Evolutionary conservation across 108 stramenopile species (phyloP), one percentile per base, ranked within the genome.

Genomic region (Skeletonema tropicum): DNA sequence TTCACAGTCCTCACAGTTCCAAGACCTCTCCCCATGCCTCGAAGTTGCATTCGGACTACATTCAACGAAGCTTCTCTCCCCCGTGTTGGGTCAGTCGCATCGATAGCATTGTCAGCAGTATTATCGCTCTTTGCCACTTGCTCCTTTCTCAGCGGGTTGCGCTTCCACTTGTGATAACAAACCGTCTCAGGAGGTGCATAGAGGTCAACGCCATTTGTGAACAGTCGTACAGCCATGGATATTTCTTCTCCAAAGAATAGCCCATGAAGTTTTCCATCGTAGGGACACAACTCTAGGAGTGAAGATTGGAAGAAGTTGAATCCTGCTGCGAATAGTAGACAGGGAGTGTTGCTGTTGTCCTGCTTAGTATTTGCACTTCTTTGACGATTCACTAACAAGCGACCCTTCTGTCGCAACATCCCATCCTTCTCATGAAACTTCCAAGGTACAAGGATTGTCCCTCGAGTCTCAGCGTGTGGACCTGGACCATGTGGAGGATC

Each of bases 181-280:
- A 94, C 94, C 8, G 81, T 79, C 74, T 88, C 69, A 4, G 75
- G 73, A 23, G 94, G 94, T 14, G 94, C 87, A 66, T 80, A 96
- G 13, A 91, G 82, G 57, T 94, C 89, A 79, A 84, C 92, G 0
- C 94, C 94, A 65, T 87, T 80, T 4, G 91, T 92, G 45, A 67
- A 94, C 9, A 96, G 74, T 33, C 94, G 79, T 23, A 93, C 86
- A 23, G 96, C 94, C 90, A 93, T 89, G 60, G 82, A 80, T 23
- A 90, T 58, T 78, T 97, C 96, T 77, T 97, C 96, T 30, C 96
- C 96, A 70, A 97, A 96, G 77, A 97, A 97, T 3, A 95, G 46
- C 36, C 89, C 80, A 49, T 82, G 90, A 41, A 93, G 63, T 55
- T 60, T 69, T 8, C 70, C 72, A 77, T 95, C 94, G 72, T 95